Evolutionary conservation across 176 grass and related monocot genomes (phyloP), one percentile per base, ranked within the genome.

Genomic region (Oryza officinalis): DNA sequence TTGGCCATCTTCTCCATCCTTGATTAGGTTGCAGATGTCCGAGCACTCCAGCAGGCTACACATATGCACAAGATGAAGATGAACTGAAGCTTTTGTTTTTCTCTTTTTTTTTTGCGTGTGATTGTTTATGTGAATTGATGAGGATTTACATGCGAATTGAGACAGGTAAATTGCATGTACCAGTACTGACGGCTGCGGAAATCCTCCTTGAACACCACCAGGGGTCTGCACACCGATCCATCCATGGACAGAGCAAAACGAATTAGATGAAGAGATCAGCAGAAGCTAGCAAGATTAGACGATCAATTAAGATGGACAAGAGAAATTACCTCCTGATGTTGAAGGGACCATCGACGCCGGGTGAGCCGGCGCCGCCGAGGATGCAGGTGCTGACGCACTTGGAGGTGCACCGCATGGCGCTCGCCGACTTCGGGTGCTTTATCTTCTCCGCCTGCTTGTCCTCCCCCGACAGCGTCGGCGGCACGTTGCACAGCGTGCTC

Each of bases 331-430:
- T 88, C 14, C 88, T 31, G 70, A 91, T 59, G 83, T 91, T 94
- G 86, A 94, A 82, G 7, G 92, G 92, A 0, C 92, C 92, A 23
- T 79, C 92, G 83, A 90, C 13, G 69, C 92, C 92, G n/a, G 92
- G 92, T 3, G 83, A 85, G 70, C 92, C 92, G 61, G 89, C 89
- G 54, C 92, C 92, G 66, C 92, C 92, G 75, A 85, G 92, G 80
- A 94, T 85, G 92, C 92, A 94, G 83, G 88, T 94, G 92, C 85
- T 73, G 75, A 94, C 92, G 80, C 92, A 94, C 83, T 91, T 91
- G 83, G 86, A 85, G 27, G 89, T 90, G 83, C 92, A 91, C 30
- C 52, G 67, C 79, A 74, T 65, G 37, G 92, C 92, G 45, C 70
- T 47, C 45, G 26, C 67, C 65, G 92, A 94, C 66, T 77, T 80